Percentiles rank a stretch among this genome's conserved stretches.
Evolutionary conservation across 1,139 yeast species (phyloP).

Genomic region (Torulaspora pretoriensis): DNA sequence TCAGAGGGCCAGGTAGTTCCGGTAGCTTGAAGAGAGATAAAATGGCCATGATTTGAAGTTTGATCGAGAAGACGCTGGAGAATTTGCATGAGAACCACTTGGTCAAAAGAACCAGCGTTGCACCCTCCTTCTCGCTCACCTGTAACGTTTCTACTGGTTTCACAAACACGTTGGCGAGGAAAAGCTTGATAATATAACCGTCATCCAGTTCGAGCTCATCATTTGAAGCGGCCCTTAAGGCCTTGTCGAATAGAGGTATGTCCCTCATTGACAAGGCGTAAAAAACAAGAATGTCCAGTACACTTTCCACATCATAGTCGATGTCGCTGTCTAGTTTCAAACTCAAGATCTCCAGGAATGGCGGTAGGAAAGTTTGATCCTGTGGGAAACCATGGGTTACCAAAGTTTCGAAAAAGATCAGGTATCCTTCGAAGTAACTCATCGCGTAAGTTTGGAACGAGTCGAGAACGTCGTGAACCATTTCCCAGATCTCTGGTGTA

Average conservation of each 20-base stretch:
- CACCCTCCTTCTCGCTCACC: constrained; percentile 46
- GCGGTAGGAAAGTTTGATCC: constrained; percentile 41
- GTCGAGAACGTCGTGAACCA: constrained; percentile 38
- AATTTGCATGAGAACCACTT: constrained; percentile 64
- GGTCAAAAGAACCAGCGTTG: constrained; percentile 50
- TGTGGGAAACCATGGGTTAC: constrained; percentile 61
- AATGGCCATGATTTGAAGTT: constrained; percentile 64
- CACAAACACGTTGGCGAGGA: constrained; percentile 62
- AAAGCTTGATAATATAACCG: constrained; percentile 49
- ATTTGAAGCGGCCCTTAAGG: constrained; percentile 30
- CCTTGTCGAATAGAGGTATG: constrained; percentile 37
- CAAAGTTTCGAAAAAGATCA: constrained; percentile 72
- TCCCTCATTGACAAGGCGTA: constrained; percentile 36
- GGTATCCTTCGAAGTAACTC: constrained; percentile 69
- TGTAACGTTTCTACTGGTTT: constrained; percentile 57
- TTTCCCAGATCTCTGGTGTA: constrained; percentile 39
- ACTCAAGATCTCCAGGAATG: constrained; percentile 32
- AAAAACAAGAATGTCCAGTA: constrained; percentile 37
- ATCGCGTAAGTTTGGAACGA: constrained; percentile 55
- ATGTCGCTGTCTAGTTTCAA: constrained; percentile 38
- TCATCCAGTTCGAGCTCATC: constrained; percentile 34
- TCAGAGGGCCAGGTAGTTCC: constrained; percentile 37
- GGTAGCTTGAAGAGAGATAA: constrained; percentile 44
- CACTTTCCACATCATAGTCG: constrained; percentile 42
- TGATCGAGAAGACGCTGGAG: constrained; percentile 72